Evolutionary conservation across 495 filamentous ascomycete species (phyloP).

Genomic region (Elasticomyces elasticus): DNA sequence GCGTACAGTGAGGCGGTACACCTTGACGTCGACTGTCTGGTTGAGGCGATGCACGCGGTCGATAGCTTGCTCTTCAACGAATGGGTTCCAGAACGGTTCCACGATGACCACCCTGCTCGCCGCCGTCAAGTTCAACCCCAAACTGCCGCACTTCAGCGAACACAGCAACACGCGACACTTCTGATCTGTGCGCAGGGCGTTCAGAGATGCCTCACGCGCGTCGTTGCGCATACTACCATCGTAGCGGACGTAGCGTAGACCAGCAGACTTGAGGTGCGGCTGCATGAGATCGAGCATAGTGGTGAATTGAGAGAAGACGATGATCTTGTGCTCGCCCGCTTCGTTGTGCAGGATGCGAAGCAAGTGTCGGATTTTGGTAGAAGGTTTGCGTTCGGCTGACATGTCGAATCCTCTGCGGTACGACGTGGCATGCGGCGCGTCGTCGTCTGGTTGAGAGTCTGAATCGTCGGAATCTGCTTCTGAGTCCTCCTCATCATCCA

Average conservation of each 20-base stretch:
- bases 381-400: conserved; percentile 45
- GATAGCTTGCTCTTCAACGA: conserved; percentile 97
- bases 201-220: conserved; percentile 73
- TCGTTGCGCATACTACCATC: conserved; percentile 95
- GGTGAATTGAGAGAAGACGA: conserved; percentile 96
- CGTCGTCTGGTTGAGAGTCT: neutral
- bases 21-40: conserved; percentile 83
- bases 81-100: conserved; percentile 98
- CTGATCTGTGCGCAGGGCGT: conserved; percentile 61
- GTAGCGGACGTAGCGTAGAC: conserved; percentile 74
- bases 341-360: conserved; percentile 74
- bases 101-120: conserved; percentile 88
- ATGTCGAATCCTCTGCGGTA: neutral
- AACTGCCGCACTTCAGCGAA: conserved; percentile 80
- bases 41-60: conserved; percentile 95
- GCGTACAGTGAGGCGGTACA: conserved; percentile 83
- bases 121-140: conserved; percentile 90
- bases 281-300: conserved; percentile 96
- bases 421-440: neutral
- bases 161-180: conserved; percentile 75
- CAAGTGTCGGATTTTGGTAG: conserved; percentile 82
- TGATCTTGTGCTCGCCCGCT: conserved; percentile 73
- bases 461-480: conserved; percentile 17
- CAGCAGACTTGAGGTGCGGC: conserved; percentile 67
- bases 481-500: conserved; percentile 8